These are phyloP conservation scores for Candida insectalens DNA, from an alignment of 805 yeast genomes.

Conservation along the genomic window DNA sequence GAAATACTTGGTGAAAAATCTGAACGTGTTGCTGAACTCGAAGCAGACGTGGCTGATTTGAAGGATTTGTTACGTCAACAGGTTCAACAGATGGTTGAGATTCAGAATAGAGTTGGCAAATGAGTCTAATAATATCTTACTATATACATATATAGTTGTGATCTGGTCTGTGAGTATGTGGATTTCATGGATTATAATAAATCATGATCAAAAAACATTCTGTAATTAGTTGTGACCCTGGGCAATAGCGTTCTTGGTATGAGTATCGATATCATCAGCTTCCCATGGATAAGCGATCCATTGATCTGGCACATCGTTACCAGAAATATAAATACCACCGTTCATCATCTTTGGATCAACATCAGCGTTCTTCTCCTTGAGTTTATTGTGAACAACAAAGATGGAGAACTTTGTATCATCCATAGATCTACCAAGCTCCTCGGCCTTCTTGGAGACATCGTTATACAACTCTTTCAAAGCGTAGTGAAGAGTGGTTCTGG, in stretches of 20 bases:
- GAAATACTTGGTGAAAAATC: constrained; percentile 79
- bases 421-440: constrained; percentile 43
- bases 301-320: constrained; percentile 61
- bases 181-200: neutral
- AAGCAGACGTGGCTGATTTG: constrained; percentile 81
- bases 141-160: neutral
- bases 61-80: constrained; percentile 78
- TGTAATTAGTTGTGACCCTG: constrained; percentile 47
- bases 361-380: constrained; percentile 71
- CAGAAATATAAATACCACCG: constrained; percentile 61
- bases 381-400: constrained; percentile 78
- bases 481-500: constrained; percentile 82
- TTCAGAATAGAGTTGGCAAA: constrained; percentile 32
- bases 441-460: constrained; percentile 53
- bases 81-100: constrained; percentile 74
- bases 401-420: constrained; percentile 62
- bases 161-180: neutral
- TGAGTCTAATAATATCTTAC: neutral
- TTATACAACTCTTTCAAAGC: constrained; percentile 70
- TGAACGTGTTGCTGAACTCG: constrained; percentile 75
- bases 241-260: constrained; percentile 50
- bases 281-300: constrained; percentile 96
- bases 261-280: constrained; percentile 69
- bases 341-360: constrained; percentile 54
- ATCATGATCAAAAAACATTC: too few species aligned